These are phyloP conservation scores for Penicillium psychrosexuale DNA, from an alignment of 2,329 filamentous ascomycete species.

Conservation along the genomic window DNA sequence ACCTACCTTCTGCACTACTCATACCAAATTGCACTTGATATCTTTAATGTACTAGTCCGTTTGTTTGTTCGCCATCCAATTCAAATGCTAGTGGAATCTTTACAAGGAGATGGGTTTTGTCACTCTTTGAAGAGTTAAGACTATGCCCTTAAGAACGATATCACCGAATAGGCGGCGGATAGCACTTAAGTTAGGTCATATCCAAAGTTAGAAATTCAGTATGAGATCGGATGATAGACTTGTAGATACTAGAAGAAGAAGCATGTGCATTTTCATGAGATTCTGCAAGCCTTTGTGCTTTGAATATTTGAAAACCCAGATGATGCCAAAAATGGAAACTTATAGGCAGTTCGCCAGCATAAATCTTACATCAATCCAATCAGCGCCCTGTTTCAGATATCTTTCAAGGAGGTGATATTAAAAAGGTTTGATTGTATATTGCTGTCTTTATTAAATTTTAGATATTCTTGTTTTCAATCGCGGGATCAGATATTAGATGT, in stretches of 20 bases:
- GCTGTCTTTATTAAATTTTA: too few relatives aligned
- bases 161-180: conserved; percentile 4
- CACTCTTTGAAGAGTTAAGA: conserved; percentile 6
- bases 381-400: too few relatives aligned
- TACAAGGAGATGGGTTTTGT: too few relatives aligned
- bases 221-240: neutral
- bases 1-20: neutral
- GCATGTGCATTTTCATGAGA: neutral
- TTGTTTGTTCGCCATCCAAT: neutral
- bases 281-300: neutral
- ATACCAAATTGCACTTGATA: neutral
- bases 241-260: neutral
- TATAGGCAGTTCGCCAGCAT: neutral
- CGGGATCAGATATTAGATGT: too few relatives aligned
- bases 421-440: too few relatives aligned
- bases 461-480: too few relatives aligned
- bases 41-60: neutral
- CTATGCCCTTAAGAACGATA: conserved; percentile 8
- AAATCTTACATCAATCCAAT: too few relatives aligned
- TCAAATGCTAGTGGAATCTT: neutral
- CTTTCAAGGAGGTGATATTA: too few relatives aligned
- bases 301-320: neutral
- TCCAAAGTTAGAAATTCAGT: neutral
- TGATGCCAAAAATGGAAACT: neutral
- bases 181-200: neutral